Evolutionary conservation across 108 stramenopile genomes (phyloP), one percentile per base, ranked within the genome.

Genomic region (Fragilariopsis cylindrus): DNA sequence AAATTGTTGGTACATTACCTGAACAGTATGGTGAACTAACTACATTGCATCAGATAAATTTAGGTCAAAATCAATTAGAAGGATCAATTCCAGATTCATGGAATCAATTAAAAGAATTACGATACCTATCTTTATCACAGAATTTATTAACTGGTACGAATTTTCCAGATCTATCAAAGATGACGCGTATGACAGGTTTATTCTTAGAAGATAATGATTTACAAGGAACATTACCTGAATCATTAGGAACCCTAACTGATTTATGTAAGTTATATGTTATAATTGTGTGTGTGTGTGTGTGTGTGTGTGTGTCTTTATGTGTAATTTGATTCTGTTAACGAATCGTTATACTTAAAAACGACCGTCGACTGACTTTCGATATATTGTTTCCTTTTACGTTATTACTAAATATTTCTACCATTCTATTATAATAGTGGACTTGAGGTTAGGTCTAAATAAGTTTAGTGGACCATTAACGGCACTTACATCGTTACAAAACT

Each of bases 131-230:
- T 60, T 56, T 84, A 2, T 60, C 60, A 5, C 53, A 75, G 42
- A 87, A 87, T 58, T 16, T 74, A 15, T 50, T 87, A 30, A 69
- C 71, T n/a, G 86, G 83, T 1, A 65, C 54, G 1, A 69, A 76
- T 65, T 82, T 82, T 12, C 16, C 72, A 1, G 73, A 72, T 12
- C 64, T 84, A 45, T 57, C 44, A 3, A 58, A 44, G 7, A 46
- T 70, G 50, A 60, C 15, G 2, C 60, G 15, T 5, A 18, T 82
- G 55, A n/a, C 8, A 21, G 50, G 21, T 8, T 47, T 82, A 42
- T 57, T 52, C 12, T 48, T 82, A 67, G 58, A 76, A 5, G 49
- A 74, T 58, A 82, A 82, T 53, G 40, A 48, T 41, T 73, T 82
- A 15, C 62, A 56, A 45, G 81, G 81, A n/a, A 30, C 65, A 5